phyloP scores from a whole-genome alignment of 805 yeast genomes.

The Kazachstania kunashirensis region DNA sequence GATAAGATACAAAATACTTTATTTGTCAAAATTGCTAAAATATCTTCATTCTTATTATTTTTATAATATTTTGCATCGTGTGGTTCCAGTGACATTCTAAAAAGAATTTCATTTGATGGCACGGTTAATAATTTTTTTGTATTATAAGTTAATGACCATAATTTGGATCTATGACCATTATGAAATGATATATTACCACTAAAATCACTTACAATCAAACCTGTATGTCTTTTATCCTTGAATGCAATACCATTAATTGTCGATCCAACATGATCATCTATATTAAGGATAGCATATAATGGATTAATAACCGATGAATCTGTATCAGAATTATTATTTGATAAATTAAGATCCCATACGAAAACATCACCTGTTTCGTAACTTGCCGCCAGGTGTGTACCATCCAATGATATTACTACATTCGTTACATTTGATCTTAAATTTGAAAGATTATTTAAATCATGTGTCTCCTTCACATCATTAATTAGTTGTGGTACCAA shows the following conservation, averaged over 20 bases:
- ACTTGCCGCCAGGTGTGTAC: constrained; percentile 61
- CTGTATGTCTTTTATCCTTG: constrained; percentile 44
- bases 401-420: constrained; percentile 57
- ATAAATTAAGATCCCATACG: constrained; percentile 51
- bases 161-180: constrained; percentile 43
- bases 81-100: constrained; percentile 10
- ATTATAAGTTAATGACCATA: constrained; percentile 20
- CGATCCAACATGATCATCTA: constrained; percentile 28
- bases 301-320: constrained; percentile 4
- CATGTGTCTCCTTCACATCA: neutral
- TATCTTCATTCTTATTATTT: neutral
- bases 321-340: neutral
- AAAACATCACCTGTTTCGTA: constrained; percentile 52
- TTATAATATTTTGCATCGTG: too few relatives aligned
- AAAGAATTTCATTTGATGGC: constrained; percentile 9
- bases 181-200: constrained; percentile 55
- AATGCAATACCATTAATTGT: constrained; percentile 38
- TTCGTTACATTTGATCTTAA: constrained; percentile 42
- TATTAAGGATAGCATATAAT: constrained; percentile 21
- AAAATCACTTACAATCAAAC: constrained; percentile 45
- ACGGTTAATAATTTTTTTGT: constrained; percentile 12
- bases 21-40: constrained; percentile 20
- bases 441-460: constrained; percentile 1
- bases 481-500: constrained; percentile 14
- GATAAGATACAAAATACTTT: constrained; percentile 15